Evolutionary conservation across 2,329 filamentous ascomycete genomes (phyloP), one percentile per base, ranked within the genome.

Genomic region (Aspergillaceae sp.): DNA sequence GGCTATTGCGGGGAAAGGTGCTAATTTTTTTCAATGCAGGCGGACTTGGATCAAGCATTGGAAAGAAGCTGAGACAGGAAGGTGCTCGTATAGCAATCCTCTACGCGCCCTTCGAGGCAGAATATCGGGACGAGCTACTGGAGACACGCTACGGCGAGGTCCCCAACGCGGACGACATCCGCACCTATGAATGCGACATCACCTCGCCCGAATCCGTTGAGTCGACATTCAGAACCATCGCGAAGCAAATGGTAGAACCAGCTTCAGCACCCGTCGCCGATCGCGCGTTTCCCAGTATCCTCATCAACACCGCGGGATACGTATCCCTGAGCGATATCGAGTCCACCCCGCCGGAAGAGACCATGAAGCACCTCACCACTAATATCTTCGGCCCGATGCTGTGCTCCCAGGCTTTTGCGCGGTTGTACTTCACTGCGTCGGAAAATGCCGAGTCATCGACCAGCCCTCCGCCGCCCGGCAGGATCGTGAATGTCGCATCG

Each of bases 331-430:
- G 65, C 40, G 63, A 69, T 5, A 58, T 74, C 51, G 70, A 72
- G 47, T 48, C 54, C 5, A 72, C 70, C 2, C 63, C 68, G 0
- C 65, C 67, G 0, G 66, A 70, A 32, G 72, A 74, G 42, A 67
- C 66, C 0, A 49, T 68, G 49, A 70, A 64, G 42, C 70, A 74
- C 48, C 66, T 72, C 40, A 61, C 63, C 7, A 64, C 68, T 36
- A 75, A 75, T 47, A 52, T 74, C 7, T 56, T 69, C 19, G 72
- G 72, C 0, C 72, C 71, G 0, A 69, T 71, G 52, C 61, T 74
- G n/a, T 68, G 65, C 40, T 62, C 66, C 3, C 69, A 73, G 48
- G 70, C 70, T 0, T 75, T 74, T 51, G 69, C 69, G 19, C 56
- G 60, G 3, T 50, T 73, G 3, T 75, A 71, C 51, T 64, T 65